Evolutionary conservation across 2,329 filamentous ascomycete species (phyloP), one percentile per base, ranked within the genome.

Genomic region (Venturia effusa): DNA sequence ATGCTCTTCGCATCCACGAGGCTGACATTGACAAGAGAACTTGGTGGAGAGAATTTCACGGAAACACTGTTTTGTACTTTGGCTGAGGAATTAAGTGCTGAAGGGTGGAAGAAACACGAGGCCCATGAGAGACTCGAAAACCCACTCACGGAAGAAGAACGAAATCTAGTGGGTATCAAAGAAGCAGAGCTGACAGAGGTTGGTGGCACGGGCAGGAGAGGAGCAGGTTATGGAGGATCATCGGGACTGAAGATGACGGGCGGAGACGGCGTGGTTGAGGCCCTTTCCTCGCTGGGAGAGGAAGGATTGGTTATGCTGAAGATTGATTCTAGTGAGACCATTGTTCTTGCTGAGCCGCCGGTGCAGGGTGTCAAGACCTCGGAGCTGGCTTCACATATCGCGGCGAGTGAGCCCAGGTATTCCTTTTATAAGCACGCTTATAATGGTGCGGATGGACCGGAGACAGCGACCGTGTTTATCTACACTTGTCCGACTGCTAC

Each of bases 1-100:
- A 94, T 90, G 87, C 83, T 94, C 27, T 92, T 93, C 74, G 89
- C 90, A 6, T 84, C 86, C 30, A 92, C 90, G 34, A 83, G 89
- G 11, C 79, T 92, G 69, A 89, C 89, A 0, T 81, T 94, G 1
- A 83, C 88, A 61, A 83, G 89, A 51, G 89, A 93, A 75, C 80
- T 94, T 11, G 90, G 90, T 57, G 83, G 85, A 63, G 89, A 94
- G 73, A 82, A 90, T 70, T 93, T 94, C 75, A 79, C 87, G 61
- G 88, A 92, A 73, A 88, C 84, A 30, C 80, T 93, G 51, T 91
- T 92, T 72, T 84, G 83, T 13, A 93, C 88, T 0, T 83, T 81
- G 48, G 78, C 85, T 30, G 82, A 84, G 24, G 90, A 94, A 76
- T 77, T 94, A 67, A 90, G 80, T 7, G 78, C 81, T 15, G 78